These are phyloP conservation scores for Erysimum cheiri DNA, from an alignment of 441 rosid genomes.

Conservation along the genomic window DNA sequence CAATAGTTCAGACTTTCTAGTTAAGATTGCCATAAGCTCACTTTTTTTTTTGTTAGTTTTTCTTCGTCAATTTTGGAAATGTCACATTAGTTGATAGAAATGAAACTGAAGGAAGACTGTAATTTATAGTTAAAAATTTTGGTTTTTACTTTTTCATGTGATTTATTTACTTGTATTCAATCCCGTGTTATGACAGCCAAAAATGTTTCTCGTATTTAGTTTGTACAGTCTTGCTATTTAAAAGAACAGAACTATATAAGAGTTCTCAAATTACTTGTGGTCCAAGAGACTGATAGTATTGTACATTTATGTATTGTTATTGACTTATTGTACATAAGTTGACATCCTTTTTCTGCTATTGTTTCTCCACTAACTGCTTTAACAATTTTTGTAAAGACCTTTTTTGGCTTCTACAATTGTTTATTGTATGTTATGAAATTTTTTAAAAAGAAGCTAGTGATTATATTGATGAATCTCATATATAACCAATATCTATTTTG, in stretches of 20 bases:
- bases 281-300: not conserved
- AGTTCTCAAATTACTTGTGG: not conserved
- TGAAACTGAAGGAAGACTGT: not conserved
- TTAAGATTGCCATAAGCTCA: slow-evolving; percentile 14
- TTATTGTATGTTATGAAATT: too few relatives aligned
- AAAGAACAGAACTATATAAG: not conserved
- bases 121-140: slow-evolving; percentile 12
- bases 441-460: not conserved
- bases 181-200: slow-evolving; percentile 36
- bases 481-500: not conserved
- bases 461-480: not conserved
- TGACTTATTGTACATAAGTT: slow-evolving; percentile 9
- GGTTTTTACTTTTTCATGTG: slow-evolving; percentile 13
- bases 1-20: not conserved
- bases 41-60: too few relatives aligned
- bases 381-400: not conserved
- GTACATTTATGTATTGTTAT: not conserved
- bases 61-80: not conserved
- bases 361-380: not conserved
- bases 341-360: slow-evolving; percentile 9
- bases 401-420: not conserved
- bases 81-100: not conserved
- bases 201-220: not conserved
- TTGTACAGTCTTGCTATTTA: not conserved
- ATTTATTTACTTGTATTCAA: not conserved